Conservation (phyloP, 2,329 filamentous ascomycete species). For the Tympanopsis confertula region DNA sequence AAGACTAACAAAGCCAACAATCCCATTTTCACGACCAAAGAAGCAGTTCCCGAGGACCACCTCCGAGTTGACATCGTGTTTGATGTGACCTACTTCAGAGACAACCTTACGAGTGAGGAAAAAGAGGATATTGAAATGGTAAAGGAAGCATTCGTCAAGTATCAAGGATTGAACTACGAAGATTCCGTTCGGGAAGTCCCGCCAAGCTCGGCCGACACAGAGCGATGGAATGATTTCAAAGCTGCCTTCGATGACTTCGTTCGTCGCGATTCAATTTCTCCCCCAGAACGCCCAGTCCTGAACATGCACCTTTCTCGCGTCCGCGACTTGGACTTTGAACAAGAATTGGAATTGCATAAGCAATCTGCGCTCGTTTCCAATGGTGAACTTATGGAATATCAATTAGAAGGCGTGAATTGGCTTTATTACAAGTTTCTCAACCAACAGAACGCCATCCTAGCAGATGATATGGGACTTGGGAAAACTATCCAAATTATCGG, state of each 20-base stretch:
- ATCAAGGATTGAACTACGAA: conserved; percentile 82
- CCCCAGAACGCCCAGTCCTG: conserved; percentile 44
- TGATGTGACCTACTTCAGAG: conserved; percentile 51
- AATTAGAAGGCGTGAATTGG: conserved; percentile 90
- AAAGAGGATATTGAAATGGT: conserved; percentile 55
- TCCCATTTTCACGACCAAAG: conserved; percentile 51
- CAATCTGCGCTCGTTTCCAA: conserved; percentile 47
- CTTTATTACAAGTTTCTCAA: conserved; percentile 80
- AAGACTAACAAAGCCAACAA: conserved; percentile 53
- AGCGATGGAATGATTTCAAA: conserved; percentile 67
- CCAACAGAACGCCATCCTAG: conserved; percentile 76
- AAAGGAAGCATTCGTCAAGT: conserved; percentile 71
- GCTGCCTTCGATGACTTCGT: conserved; percentile 80
- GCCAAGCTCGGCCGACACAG: conserved; percentile 48
- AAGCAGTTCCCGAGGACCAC: conserved; percentile 81
- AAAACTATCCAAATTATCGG: conserved; percentile 92
- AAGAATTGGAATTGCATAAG: conserved; percentile 50
- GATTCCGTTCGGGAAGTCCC: conserved; percentile 83
- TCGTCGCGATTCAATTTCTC: conserved; percentile 59
- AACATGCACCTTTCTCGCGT: conserved; percentile 58
- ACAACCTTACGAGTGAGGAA: conserved; percentile 29
- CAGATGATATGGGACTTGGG: conserved; percentile 95
- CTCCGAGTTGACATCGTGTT: conserved; percentile 83
- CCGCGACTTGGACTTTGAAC: conserved; percentile 52
- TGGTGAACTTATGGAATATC: conserved; percentile 84